These are phyloP conservation scores for Casuarina glauca DNA, from an alignment of 306 rosid species.

Conservation along the genomic window DNA sequence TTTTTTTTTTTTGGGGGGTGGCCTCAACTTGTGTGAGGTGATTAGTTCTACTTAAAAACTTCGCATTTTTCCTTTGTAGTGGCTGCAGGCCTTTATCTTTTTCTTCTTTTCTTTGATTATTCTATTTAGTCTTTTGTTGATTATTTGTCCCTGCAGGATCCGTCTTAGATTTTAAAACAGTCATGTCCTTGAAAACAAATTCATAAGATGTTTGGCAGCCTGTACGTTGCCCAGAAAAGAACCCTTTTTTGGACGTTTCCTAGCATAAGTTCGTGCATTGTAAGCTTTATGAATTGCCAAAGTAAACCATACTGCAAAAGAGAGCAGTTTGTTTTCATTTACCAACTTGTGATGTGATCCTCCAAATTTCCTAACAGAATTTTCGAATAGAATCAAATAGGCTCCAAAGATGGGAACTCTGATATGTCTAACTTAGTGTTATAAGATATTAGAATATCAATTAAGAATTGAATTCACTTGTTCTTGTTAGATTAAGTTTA, in stretches of 20 bases:
- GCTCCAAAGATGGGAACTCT: neutral
- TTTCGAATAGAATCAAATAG: no score
- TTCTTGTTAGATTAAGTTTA: no score
- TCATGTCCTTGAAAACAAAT: neutral
- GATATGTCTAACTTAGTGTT: neutral
- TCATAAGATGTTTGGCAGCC: neutral
- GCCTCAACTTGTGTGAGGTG: neutral
- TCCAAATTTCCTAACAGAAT: neutral
- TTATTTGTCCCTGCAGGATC: neutral
- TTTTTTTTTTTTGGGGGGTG: neutral
- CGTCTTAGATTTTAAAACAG: neutral
- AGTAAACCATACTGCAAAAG: no score
- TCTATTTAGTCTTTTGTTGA: neutral
- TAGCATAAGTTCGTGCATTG: no score
- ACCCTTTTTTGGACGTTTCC: neutral
- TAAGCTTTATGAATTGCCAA: no score
- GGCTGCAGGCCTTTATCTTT: neutral
- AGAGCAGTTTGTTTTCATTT: neutral
- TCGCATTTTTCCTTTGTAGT: neutral
- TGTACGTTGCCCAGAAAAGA: neutral
- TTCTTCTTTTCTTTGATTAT: neutral
- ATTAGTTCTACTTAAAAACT: neutral
- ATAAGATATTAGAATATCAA: neutral
- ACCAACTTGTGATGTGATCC: neutral
- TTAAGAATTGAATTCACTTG: no score